These are phyloP conservation scores for Plantago lanceolata DNA, from an alignment of 305 asterid genomes.

Conservation along the genomic window DNA sequence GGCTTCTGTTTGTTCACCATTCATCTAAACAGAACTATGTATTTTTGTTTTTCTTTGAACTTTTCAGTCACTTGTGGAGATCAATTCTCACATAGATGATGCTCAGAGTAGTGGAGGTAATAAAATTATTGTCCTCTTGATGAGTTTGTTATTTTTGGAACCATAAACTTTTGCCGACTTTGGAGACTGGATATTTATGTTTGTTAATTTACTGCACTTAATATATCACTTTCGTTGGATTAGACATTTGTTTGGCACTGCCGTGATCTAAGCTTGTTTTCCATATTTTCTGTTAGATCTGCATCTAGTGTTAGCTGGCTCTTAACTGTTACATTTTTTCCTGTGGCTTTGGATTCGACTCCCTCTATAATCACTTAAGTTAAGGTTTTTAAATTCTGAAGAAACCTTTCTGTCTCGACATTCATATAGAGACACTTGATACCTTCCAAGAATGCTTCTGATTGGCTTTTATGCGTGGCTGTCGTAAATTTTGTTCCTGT, in stretches of 20 bases:
- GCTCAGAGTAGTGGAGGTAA: constrained; percentile 90
- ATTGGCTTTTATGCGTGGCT: background rate
- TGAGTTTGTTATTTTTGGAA: constrained; percentile 18
- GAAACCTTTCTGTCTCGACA: background rate
- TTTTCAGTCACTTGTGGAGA: constrained; percentile 87
- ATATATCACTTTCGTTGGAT: constrained; percentile 15
- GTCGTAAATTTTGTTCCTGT: too few relatives aligned
- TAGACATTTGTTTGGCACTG: constrained; percentile 17
- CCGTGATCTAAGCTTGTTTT: constrained; percentile 16
- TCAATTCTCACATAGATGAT: constrained; percentile 63
- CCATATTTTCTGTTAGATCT: constrained; percentile 7
- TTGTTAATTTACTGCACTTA: constrained; percentile 9
- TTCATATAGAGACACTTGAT: constrained; percentile 14
- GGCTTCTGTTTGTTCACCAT: constrained; percentile 16
- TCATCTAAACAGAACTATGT: constrained; percentile 28
- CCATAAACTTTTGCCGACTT: constrained; percentile 7
- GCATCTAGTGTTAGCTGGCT: constrained; percentile 9
- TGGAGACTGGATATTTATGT: constrained; percentile 10
- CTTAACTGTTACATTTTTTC: background rate
- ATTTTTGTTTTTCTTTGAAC: constrained; percentile 26
- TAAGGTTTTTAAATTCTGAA: constrained; percentile 4
- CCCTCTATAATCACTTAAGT: background rate
- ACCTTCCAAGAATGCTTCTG: constrained; percentile 11
- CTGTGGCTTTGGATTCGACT: constrained; percentile 5
- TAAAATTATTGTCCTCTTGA: constrained; percentile 22